These are phyloP conservation scores for Psophocarpus tetragonolobus DNA, from an alignment of 306 rosid genomes.

Conservation along the genomic window DNA sequence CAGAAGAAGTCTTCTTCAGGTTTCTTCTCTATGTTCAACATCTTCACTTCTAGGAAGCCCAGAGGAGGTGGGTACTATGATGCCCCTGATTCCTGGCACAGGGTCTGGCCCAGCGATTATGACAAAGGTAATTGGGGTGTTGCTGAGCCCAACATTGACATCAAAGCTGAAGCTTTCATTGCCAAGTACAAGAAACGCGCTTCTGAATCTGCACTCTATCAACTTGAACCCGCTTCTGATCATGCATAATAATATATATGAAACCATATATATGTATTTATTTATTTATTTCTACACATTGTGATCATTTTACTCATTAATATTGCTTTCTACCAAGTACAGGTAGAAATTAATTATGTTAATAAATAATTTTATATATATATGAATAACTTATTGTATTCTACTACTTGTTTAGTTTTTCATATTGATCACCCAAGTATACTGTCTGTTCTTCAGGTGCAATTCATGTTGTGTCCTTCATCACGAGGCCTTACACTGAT, in stretches of 20 bases:
- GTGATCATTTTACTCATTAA: not conserved
- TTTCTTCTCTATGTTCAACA: slow-evolving; percentile 55
- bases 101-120: slow-evolving; percentile 62
- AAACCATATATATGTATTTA: slow-evolving; percentile 2
- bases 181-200: slow-evolving; percentile 37
- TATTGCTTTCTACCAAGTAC: slow-evolving; percentile 30
- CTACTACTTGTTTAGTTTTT: not conserved
- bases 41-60: slow-evolving; percentile 42
- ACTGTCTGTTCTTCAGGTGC: not conserved
- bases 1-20: slow-evolving; percentile 42
- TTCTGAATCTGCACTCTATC: slow-evolving; percentile 43
- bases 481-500: not conserved
- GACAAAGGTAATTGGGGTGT: slow-evolving; percentile 54
- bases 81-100: slow-evolving; percentile 30
- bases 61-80: slow-evolving; percentile 30
- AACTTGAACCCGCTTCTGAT: slow-evolving; percentile 10
- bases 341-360: not conserved
- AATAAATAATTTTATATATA: not conserved
- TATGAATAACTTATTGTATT: not conserved
- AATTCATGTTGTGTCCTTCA: not conserved
- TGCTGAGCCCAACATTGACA: slow-evolving; percentile 62
- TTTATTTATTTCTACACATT: slow-evolving; percentile 1
- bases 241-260: slow-evolving; percentile 19
- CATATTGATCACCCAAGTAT: not conserved
- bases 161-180: slow-evolving; percentile 58